Evolutionary conservation across 2,329 filamentous ascomycete species (phyloP).

Genomic region (Chaetomiaceae sp.): DNA sequence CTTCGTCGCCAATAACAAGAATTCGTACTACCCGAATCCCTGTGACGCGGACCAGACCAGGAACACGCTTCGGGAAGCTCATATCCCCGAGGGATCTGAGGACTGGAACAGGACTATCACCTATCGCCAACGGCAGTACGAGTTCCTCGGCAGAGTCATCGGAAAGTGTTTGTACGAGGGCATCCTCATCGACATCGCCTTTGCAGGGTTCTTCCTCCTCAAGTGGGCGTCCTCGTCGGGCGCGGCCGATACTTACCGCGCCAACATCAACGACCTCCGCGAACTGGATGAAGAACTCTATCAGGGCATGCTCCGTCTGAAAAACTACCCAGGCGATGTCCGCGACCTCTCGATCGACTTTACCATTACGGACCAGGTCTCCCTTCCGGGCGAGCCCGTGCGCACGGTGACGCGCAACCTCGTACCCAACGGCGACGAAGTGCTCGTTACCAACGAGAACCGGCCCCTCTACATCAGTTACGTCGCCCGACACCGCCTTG

Average conservation of each 20-base stretch:
- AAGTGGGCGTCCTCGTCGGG: conserved; percentile 78
- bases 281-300: conserved; percentile 91
- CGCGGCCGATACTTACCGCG: conserved; percentile 63
- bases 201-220: conserved; percentile 91
- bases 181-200: conserved; percentile 87
- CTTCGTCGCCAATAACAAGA: conserved; percentile 81
- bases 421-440: conserved; percentile 69
- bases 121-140: conserved; percentile 68
- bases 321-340: conserved; percentile 80
- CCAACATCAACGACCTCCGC: conserved; percentile 89
- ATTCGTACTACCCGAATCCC: conserved; percentile 85
- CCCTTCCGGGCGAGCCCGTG: conserved; percentile 41
- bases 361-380: conserved; percentile 72
- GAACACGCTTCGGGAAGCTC: conserved; percentile 50
- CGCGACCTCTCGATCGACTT: conserved; percentile 81
- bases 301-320: conserved; percentile 75
- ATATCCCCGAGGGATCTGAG: conserved; percentile 48
- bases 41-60: conserved; percentile 65
- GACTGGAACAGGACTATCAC: conserved; percentile 55
- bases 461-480: conserved; percentile 91
- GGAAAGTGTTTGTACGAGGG: conserved; percentile 98
- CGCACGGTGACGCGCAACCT: conserved; percentile 70
- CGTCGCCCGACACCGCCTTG: conserved; percentile 80
- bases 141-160: conserved; percentile 88
- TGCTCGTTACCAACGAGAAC: conserved; percentile 84